Percentiles rank a stretch among this genome's conserved stretches.
phyloP scores from a whole-genome alignment of 2,329 filamentous ascomycete species.

The Trichophyton verrucosum region DNA sequence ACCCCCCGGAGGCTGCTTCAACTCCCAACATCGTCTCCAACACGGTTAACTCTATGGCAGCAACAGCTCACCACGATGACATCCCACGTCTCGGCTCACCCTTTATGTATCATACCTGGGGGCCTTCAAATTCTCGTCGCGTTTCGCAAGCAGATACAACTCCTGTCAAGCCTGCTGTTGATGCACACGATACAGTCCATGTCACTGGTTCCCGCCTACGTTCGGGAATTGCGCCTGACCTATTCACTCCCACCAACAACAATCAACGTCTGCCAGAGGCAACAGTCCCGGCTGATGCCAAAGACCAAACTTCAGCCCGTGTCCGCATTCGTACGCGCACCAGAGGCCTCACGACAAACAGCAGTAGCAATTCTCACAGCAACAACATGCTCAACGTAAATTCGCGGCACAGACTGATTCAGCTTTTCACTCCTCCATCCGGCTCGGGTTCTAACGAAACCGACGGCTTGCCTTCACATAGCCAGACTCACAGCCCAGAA shows the following conservation, averaged over 20 bases:
- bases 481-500: constrained; percentile 10
- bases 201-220: constrained; percentile 32
- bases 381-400: constrained; percentile 17
- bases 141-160: constrained; percentile 9
- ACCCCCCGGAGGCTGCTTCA: constrained; percentile 16
- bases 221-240: constrained; percentile 46
- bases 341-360: constrained; percentile 50
- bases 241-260: constrained; percentile 43
- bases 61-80: background rate
- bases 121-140: constrained; percentile 27
- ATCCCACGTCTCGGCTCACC: constrained; percentile 36
- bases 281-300: background rate
- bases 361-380: constrained; percentile 26
- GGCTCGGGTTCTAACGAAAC: constrained; percentile 17
- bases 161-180: constrained; percentile 21
- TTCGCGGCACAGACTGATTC: constrained; percentile 39
- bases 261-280: constrained; percentile 35
- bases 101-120: constrained; percentile 40
- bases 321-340: constrained; percentile 48
- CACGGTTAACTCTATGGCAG: background rate
- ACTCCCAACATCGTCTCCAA: background rate
- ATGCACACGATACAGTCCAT: constrained; percentile 34
- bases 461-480: constrained; percentile 11
- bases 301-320: background rate
- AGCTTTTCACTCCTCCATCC: constrained; percentile 42